Base-by-base conservation (phyloP, 768 basidiomycete species). In the Hortiboletus flavorubellus region DNA sequence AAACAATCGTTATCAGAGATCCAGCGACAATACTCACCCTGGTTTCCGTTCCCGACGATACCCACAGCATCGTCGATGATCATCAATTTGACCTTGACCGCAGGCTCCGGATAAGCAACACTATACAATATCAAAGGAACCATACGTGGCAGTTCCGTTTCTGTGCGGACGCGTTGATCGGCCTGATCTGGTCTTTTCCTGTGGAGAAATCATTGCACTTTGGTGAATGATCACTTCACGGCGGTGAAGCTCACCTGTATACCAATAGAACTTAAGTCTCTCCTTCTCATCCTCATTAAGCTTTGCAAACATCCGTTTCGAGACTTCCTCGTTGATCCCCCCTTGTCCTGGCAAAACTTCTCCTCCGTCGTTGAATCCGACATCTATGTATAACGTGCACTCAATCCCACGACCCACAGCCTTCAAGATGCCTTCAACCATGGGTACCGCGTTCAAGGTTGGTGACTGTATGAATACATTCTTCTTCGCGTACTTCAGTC, bases 381-480 rank as follows among this genome's bases (percentile, higher is more conserved):
- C 73, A 63, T 82, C 81, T 41, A 89, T 73, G 62, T 83, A 84
- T 16, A 87, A 73, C 11, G 76, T 78, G 35, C 85, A 83, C 42
- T 80, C 75, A 5, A 89, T 76, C 6, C 83, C 86, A 30, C 83
- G 73, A 18, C 81, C 71, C 64, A 83, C 84, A 2, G 87, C 83
- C 52, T 79, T 78, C 61, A 87, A 72, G 53, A 82, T 72, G 9
- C 78, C 83, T 15, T 79, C 73, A 21, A 87, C 78, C 30, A 85
- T 77, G 3, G 86, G 87, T 16, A 68, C 69, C 4, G 87, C 86
- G 56, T 89, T 89, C 55, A 87, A 78, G 8, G 85, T 86, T 2
- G 87, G 87, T 0, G 84, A 82, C 75, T 89, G 87, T 52, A 89
- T 84, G 71, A 89, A 86, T n/a, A 88, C 77, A 47, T 70, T 79